phyloP scores from a whole-genome alignment of 164 flowering plant genomes.

The Dillenia suffruticosa region DNA sequence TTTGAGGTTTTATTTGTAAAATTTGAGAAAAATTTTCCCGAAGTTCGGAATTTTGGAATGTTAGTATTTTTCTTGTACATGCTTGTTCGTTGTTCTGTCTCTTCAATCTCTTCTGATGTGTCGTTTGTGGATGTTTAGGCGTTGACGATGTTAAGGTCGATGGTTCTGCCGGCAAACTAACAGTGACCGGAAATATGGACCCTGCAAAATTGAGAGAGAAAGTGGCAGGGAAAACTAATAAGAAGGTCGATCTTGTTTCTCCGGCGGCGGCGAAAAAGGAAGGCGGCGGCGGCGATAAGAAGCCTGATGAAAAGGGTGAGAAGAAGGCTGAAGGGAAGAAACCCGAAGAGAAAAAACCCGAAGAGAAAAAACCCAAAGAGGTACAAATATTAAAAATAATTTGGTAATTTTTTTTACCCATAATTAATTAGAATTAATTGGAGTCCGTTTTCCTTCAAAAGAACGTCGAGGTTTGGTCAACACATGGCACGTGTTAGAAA shows the following conservation, averaged over 20 bases:
- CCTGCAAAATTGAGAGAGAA: slow-evolving; percentile 28
- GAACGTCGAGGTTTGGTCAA: not conserved
- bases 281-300: slow-evolving; percentile 24
- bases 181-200: slow-evolving; percentile 48
- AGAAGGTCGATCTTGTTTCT: slow-evolving; percentile 52
- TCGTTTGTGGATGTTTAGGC: slow-evolving; percentile 23
- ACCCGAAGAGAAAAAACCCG: slow-evolving; percentile 27
- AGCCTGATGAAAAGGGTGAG: slow-evolving; percentile 29
- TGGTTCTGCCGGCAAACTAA: slow-evolving; percentile 30
- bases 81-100: too few species aligned
- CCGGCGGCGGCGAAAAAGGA: slow-evolving; percentile 40
- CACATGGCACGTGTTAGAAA: not conserved
- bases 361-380: slow-evolving; percentile 44
- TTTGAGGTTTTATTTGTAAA: too few species aligned
- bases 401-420: too few species aligned
- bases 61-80: too few species aligned
- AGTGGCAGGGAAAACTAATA: slow-evolving; percentile 44
- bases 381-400: slow-evolving; percentile 6
- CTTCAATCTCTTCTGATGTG: too few species aligned
- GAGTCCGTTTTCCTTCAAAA: too few species aligned
- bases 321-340: slow-evolving; percentile 25
- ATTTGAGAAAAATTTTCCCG: too few species aligned
- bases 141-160: slow-evolving; percentile 46
- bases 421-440: too few species aligned
- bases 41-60: too few species aligned